Evolutionary conservation across 257 asterid species (phyloP).

Genomic region (Gentiana dahurica): DNA sequence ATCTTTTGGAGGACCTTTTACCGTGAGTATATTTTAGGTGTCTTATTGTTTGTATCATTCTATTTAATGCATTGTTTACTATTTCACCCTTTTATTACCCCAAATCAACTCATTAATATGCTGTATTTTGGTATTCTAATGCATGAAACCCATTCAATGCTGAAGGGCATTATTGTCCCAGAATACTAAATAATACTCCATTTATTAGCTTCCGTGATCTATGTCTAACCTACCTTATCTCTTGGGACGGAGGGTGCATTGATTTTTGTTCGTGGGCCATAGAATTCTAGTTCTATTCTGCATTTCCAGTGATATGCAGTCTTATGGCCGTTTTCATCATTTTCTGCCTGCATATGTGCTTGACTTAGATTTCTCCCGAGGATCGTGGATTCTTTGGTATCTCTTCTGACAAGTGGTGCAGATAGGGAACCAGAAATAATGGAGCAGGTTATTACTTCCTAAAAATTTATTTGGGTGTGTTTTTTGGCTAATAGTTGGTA

Average conservation of each 20-base stretch:
- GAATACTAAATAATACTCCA: no score
- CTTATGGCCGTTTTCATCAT: no score
- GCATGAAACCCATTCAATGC: no score
- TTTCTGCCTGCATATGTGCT: slow-evolving; percentile 4
- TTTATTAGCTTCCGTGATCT: no score
- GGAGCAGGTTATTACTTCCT: slow-evolving; percentile 48
- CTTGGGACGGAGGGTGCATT: no score
- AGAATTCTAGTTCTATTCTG: no score
- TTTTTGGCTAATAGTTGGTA: neutral
- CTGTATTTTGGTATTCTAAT: neutral
- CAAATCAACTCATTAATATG: neutral
- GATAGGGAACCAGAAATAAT: slow-evolving; percentile 87
- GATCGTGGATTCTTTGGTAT: slow-evolving; percentile 44
- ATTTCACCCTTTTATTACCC: neutral
- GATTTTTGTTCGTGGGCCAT: no score
- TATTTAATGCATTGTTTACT: neutral
- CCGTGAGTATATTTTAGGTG: slow-evolving; percentile 47
- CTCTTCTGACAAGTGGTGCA: slow-evolving; percentile 74
- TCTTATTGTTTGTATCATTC: neutral
- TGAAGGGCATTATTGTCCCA: no score
- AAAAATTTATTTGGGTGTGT: slow-evolving; percentile 6
- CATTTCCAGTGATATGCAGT: no score
- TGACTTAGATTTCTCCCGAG: slow-evolving; percentile 57
- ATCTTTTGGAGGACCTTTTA: slow-evolving; percentile 61
- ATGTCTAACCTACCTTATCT: no score